These are phyloP conservation scores for Cryptomeria japonica DNA, from an alignment of 75 land plant species.

Conservation along the genomic window DNA sequence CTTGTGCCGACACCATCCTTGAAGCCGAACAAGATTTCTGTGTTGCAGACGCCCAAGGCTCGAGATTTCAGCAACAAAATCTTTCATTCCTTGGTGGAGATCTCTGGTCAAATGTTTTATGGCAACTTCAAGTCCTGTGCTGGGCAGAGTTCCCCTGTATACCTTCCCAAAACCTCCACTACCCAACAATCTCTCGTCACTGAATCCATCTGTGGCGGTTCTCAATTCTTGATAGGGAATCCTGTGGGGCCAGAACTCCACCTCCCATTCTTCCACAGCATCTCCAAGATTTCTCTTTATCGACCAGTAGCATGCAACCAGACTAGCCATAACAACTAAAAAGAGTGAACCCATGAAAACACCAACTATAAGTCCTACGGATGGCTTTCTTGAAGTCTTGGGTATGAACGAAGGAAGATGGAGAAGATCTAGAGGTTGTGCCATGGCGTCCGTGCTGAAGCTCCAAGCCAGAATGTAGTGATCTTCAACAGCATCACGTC, in stretches of 20 bases:
- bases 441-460: constrained; percentile 24
- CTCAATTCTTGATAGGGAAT: constrained; percentile 40
- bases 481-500: background rate
- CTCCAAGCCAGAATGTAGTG: constrained; percentile 32
- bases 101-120: constrained; percentile 46
- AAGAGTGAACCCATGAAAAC: background rate
- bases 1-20: constrained; percentile 47
- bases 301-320: background rate
- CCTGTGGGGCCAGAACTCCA: constrained; percentile 32
- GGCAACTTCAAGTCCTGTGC: constrained; percentile 33
- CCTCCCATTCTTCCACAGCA: constrained; percentile 40
- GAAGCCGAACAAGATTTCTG: constrained; percentile 46
- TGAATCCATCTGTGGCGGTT: constrained; percentile 42
- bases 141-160: constrained; percentile 40
- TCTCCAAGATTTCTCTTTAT: constrained; percentile 19
- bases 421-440: constrained; percentile 21
- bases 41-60: constrained; percentile 49
- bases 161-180: constrained; percentile 60
- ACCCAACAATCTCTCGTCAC: constrained; percentile 30
- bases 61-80: constrained; percentile 56
- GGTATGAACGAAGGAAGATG: constrained; percentile 28
- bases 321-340: background rate
- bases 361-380: background rate
- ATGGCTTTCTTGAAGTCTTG: background rate
- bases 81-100: constrained; percentile 40